Evolutionary conservation across 202 grass and related monocot species (phyloP), one percentile per base, ranked within the genome.

Genomic region (Brachypodium distachyon): DNA sequence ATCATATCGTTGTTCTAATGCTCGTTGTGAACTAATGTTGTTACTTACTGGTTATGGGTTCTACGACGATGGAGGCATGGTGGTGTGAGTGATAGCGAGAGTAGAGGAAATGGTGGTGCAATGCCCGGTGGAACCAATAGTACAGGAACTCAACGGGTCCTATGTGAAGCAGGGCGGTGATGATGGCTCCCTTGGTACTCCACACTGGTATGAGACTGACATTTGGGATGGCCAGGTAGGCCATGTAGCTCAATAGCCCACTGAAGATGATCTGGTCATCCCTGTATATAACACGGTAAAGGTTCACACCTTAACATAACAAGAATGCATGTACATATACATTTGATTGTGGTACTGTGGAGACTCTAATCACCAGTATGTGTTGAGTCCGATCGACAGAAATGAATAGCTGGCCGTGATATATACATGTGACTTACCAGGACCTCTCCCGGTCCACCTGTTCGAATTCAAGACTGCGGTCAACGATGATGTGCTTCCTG

Each of bases 41-140:
- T 50, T 59, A 90, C 84, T 90, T 90, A 93, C 90, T 90, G 66
- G 90, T 93, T 46, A 93, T 90, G 12, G 87, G 87, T 48, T 93
- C 87, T 13, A 87, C 87, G 74, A 93, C 81, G 25, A 90, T 85
- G 56, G 90, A 93, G 16, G 87, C 84, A 27, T 93, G 84, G 37
- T 93, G 87, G 36, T 90, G 87, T 12, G 87, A 93, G 52, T 90
- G 90, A 38, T 90, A 90, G 22, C 90, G 77, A 7, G 90, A 82
- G 74, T 90, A 93, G 73, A 93, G 90, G 38, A 87, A 90, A 76
- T 93, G 90, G 84, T 93, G 87, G 58, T 93, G 90, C 23, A 93
- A 70, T 11, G 84, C 90, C 41, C 90, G 75, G 82, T 93, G 87
- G 40, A 93, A 68, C 87, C 90, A 93, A 78, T 93, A 93, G 58